phyloP scores from a whole-genome alignment of 345 rosid species.

The Moricandia moricandioides region DNA sequence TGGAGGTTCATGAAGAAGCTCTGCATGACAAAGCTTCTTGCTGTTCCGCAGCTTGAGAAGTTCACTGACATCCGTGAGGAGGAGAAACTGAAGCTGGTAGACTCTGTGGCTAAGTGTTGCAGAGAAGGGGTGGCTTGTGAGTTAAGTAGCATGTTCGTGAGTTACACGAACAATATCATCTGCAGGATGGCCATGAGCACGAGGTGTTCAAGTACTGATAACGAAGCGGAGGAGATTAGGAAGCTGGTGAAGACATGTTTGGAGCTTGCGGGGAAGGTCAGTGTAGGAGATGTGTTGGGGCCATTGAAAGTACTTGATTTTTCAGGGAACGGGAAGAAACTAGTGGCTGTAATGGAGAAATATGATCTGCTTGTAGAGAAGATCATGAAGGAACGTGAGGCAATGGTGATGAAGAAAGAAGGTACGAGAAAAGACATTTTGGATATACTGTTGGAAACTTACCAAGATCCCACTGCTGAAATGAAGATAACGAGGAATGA shows the following conservation, averaged over 20 bases:
- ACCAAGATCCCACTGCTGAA: slow-evolving; percentile 48
- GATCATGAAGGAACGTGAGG: slow-evolving; percentile 59
- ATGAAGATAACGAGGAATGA: slow-evolving; percentile 51
- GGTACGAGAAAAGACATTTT: slow-evolving; percentile 30
- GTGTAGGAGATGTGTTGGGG: slow-evolving; percentile 62
- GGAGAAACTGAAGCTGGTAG: slow-evolving; percentile 46
- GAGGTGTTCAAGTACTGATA: slow-evolving; percentile 47
- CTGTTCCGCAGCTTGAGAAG: slow-evolving; percentile 56
- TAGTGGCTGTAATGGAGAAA: slow-evolving; percentile 41
- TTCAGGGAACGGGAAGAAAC: slow-evolving; percentile 56
- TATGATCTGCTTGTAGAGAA: slow-evolving; percentile 52
- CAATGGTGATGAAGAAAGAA: slow-evolving; percentile 17
- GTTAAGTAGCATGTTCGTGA: slow-evolving; percentile 36
- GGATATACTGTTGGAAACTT: slow-evolving; percentile 37
- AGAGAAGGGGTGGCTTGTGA: slow-evolving; percentile 41
- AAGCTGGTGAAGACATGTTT: slow-evolving; percentile 41
- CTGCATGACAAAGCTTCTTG: slow-evolving; percentile 62
- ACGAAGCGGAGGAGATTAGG: slow-evolving; percentile 49
- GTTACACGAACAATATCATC: slow-evolving; percentile 49
- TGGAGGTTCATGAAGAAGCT: slow-evolving; percentile 58
- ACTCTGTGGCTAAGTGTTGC: slow-evolving; percentile 43
- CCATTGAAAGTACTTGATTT: slow-evolving; percentile 56
- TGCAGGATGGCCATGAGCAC: slow-evolving; percentile 72
- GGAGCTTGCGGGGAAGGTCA: slow-evolving; percentile 53
- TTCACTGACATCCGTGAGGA: slow-evolving; percentile 39